phyloP scores from a whole-genome alignment of 208 protist species.

The Trypanosoma avium region DNA sequence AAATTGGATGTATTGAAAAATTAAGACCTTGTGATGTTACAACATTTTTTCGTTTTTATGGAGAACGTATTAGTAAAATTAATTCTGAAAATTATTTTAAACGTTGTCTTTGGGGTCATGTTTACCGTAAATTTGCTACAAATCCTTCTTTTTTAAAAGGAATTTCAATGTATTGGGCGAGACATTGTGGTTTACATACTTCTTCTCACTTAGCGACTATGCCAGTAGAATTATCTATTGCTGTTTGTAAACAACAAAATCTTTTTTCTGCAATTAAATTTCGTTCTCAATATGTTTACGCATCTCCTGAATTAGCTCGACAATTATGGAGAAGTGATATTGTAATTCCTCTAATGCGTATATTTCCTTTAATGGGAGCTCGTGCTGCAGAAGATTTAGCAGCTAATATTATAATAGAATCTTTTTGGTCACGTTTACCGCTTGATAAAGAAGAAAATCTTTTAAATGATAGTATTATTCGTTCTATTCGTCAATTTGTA shows the following conservation, averaged over 20 bases:
- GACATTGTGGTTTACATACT: slow-evolving; percentile 61
- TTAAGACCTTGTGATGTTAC: slow-evolving; percentile 79
- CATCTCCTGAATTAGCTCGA: slow-evolving; percentile 71
- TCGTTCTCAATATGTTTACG: slow-evolving; percentile 77
- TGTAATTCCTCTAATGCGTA: slow-evolving; percentile 78
- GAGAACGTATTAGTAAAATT: slow-evolving; percentile 58
- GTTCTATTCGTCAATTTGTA: slow-evolving; percentile 47
- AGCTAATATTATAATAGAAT: slow-evolving; percentile 76
- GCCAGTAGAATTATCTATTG: slow-evolving; percentile 61
- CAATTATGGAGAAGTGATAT: slow-evolving; percentile 81
- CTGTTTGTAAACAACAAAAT: slow-evolving; percentile 69
- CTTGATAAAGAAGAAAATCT: slow-evolving; percentile 55
- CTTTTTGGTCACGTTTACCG: slow-evolving; percentile 64
- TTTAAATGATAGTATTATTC: slow-evolving; percentile 64
- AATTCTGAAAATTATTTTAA: slow-evolving; percentile 52
- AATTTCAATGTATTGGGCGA: slow-evolving; percentile 85
- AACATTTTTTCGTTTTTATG: slow-evolving; percentile 73
- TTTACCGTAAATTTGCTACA: slow-evolving; percentile 83
- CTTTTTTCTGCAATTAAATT: slow-evolving; percentile 86
- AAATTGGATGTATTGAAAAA: slow-evolving; percentile 76
- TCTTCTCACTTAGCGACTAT: slow-evolving; percentile 44
- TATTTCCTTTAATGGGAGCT: slow-evolving; percentile 74
- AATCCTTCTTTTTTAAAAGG: slow-evolving; percentile 67
- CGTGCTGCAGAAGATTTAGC: slow-evolving; percentile 75
- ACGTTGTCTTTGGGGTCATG: slow-evolving; percentile 67